phyloP scores from a whole-genome alignment of 768 basidiomycete species.

The Chalciporus chontae region DNA sequence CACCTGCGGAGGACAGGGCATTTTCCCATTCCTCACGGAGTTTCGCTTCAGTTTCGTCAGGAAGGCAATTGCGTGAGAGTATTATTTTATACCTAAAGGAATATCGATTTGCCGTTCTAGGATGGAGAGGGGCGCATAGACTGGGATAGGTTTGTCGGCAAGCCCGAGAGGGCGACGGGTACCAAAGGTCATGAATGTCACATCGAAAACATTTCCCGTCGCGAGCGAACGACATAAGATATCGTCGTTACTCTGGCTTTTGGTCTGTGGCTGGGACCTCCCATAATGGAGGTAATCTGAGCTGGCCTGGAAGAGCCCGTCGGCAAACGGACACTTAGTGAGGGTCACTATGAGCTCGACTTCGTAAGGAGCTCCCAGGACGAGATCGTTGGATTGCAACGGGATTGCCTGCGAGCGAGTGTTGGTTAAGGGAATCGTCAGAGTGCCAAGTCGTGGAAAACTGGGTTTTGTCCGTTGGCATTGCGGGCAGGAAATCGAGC shows the following conservation, averaged over 20 bases:
- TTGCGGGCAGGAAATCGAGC: background rate
- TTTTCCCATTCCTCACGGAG: constrained; percentile 8
- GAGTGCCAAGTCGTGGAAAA: background rate
- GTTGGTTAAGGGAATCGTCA: background rate
- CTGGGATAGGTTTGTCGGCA: background rate
- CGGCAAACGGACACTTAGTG: constrained; percentile 11
- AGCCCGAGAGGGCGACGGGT: background rate
- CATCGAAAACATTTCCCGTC: constrained; percentile 18
- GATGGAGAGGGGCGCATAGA: constrained; percentile 15
- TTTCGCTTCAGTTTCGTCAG: constrained; percentile 10
- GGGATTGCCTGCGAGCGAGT: background rate
- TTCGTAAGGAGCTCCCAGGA: background rate
- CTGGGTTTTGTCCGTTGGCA: background rate
- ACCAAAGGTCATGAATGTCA: constrained; percentile 17
- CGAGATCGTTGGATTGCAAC: constrained; percentile 5
- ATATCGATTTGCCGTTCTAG: constrained; percentile 7
- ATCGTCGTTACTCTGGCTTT: constrained; percentile 3
- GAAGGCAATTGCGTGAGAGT: background rate
- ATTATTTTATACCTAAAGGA: constrained; percentile 7
- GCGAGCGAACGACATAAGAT: constrained; percentile 12
- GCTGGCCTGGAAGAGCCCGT: constrained; percentile 13
- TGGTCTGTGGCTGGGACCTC: background rate
- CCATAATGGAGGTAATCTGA: background rate
- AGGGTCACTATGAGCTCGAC: constrained; percentile 11
- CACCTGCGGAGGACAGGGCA: background rate